Evolutionary conservation across 129 eudicot genomes (phyloP).

Genomic region (Flaveria bidentis): DNA sequence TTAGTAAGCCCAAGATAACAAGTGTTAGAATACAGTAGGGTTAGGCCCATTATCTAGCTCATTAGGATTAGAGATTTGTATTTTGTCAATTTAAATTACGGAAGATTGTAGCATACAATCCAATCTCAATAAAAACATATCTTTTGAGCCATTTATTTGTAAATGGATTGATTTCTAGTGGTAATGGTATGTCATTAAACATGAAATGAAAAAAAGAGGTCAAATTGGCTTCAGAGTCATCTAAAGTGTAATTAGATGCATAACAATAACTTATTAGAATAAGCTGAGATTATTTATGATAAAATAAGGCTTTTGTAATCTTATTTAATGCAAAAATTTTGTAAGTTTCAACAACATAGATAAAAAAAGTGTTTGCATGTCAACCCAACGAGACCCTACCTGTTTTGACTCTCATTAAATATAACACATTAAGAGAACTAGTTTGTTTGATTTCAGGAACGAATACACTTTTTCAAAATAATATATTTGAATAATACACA

Average conservation of each 20-base stretch:
- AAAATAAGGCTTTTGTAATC: not conserved
- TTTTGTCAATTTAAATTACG: too few relatives aligned
- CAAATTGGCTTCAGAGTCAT: not conserved
- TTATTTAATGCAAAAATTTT: not conserved
- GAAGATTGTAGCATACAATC: too few relatives aligned
- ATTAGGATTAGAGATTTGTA: too few relatives aligned
- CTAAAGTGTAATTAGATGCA: not conserved
- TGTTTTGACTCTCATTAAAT: not conserved
- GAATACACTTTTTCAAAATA: not conserved
- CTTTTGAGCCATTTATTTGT: not conserved
- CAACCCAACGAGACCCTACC: not conserved
- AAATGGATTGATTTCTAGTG: too few relatives aligned
- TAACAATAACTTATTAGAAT: not conserved
- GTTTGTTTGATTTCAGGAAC: not conserved
- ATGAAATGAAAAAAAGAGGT: too few relatives aligned
- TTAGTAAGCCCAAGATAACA: not conserved
- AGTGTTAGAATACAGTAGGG: too few relatives aligned
- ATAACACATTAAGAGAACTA: not conserved
- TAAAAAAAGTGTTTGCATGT: not conserved
- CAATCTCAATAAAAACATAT: too few relatives aligned
- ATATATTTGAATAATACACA: not conserved
- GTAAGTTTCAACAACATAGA: not conserved
- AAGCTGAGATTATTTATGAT: not conserved
- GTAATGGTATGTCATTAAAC: too few relatives aligned
- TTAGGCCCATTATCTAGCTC: too few relatives aligned